Evolutionary conservation across 345 rosid species (phyloP).

Genomic region (Brassica incana): DNA sequence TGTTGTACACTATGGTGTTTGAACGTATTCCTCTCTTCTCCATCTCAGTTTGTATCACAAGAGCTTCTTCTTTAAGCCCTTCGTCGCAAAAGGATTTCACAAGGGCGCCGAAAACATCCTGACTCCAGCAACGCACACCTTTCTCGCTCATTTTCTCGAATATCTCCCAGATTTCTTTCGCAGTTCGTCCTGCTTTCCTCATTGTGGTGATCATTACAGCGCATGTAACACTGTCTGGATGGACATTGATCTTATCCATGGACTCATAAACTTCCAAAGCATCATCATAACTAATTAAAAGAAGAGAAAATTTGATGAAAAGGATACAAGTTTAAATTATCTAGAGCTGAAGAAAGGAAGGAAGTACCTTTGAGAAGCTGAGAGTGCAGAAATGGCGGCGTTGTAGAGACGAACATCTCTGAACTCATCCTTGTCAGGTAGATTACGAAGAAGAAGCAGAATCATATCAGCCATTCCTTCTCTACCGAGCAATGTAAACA

Average conservation of each 20-base stretch:
- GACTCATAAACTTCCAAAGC: constrained; percentile 65
- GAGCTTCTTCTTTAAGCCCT: constrained; percentile 79
- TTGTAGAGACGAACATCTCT: constrained; percentile 70
- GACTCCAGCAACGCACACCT: constrained; percentile 73
- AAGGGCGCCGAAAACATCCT: constrained; percentile 66
- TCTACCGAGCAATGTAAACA: constrained; percentile 69
- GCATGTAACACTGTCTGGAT: constrained; percentile 72
- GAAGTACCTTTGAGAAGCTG: constrained; percentile 57
- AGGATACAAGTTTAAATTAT: constrained; percentile 5
- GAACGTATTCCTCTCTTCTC: constrained; percentile 74
- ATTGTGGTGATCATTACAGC: constrained; percentile 70
- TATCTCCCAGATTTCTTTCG: constrained; percentile 79
- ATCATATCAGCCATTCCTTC: constrained; percentile 58
- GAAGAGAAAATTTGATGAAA: background rate
- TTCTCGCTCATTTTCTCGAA: constrained; percentile 73
- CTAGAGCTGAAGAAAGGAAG: background rate
- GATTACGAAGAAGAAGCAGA: constrained; percentile 56
- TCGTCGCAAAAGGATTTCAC: constrained; percentile 83
- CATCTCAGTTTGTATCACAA: constrained; percentile 78
- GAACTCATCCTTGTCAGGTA: constrained; percentile 60
- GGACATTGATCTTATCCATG: constrained; percentile 63
- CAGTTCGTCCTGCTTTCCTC: constrained; percentile 65
- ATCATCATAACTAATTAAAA: constrained; percentile 59
- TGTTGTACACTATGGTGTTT: constrained; percentile 65
- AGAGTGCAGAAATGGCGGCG: constrained; percentile 74